A percentile compares a stretch with the other conserved stretches of the same genome.
Evolutionary conservation across 2,329 filamentous ascomycete genomes (phyloP).

Genomic region (Botryotinia calthae): DNA sequence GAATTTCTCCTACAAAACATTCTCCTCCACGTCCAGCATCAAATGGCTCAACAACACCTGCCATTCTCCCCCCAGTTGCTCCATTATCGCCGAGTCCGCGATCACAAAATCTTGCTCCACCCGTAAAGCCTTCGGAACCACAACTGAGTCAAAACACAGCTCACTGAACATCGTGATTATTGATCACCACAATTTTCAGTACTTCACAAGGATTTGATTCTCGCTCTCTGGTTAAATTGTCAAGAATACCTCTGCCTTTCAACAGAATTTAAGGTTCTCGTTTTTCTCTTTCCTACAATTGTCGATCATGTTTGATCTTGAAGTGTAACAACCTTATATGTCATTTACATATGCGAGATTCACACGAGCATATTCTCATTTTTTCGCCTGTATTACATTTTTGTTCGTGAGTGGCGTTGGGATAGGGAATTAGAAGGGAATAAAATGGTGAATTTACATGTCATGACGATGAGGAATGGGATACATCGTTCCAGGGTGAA

Average conservation of each 20-base stretch:
- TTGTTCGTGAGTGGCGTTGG: neutral
- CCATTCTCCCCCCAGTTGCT: conserved; percentile 57
- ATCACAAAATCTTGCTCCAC: conserved; percentile 58
- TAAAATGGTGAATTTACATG: conserved; percentile 16
- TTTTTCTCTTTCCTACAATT: neutral
- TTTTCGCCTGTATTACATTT: conserved; percentile 1
- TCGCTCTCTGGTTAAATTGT: neutral
- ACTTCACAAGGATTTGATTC: neutral
- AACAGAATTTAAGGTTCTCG: neutral
- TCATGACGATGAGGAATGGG: conserved; percentile 7
- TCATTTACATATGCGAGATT: neutral
- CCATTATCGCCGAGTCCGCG: conserved; percentile 57
- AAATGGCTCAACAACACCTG: conserved; percentile 35
- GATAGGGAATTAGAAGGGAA: conserved; percentile 3
- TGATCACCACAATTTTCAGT: neutral
- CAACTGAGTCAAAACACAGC: neutral
- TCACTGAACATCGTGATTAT: neutral
- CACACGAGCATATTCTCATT: neutral
- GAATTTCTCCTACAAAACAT: conserved; percentile 48
- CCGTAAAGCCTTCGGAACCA: conserved; percentile 49
- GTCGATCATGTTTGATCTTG: conserved; percentile 3
- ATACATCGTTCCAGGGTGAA: neutral
- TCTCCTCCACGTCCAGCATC: conserved; percentile 35
- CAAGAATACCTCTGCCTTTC: neutral
- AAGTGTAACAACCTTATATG: conserved; percentile 1